Conservation (phyloP, 1,284 basidiomycete species). For the Ganoderma leucocontextum region DNA sequence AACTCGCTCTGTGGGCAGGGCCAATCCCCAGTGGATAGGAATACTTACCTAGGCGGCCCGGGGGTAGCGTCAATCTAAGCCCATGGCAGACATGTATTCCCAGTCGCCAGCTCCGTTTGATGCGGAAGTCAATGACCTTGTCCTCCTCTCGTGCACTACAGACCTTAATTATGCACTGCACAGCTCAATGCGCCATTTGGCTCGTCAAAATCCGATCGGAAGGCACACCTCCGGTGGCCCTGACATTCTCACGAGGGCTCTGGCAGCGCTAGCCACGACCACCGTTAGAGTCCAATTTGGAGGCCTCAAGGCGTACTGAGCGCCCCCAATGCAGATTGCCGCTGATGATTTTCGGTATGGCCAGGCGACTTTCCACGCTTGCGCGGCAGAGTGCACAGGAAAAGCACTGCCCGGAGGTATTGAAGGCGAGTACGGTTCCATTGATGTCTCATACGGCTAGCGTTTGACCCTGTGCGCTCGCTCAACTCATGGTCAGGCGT, state of each 20-base stretch:
- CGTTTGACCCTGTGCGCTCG: slow-evolving; percentile 22
- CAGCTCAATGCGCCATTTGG: background rate
- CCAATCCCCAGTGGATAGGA: background rate
- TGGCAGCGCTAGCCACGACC: slow-evolving; percentile 1
- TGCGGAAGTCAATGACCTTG: slow-evolving; percentile 2
- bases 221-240: slow-evolving; percentile 6
- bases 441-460: background rate
- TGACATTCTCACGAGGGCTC: slow-evolving; percentile 11
- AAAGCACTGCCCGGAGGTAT: background rate
- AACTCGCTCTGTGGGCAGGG: background rate
- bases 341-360: slow-evolving; percentile 25
- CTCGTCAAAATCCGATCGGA: slow-evolving; percentile 14
- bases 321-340: slow-evolving; percentile 25
- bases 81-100: background rate
- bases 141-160: background rate
- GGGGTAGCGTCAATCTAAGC: background rate
- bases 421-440: too few relatives aligned
- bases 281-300: too few relatives aligned
- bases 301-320: slow-evolving; percentile 8
- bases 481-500: slow-evolving; percentile 22
- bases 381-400: background rate
- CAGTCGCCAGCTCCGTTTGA: background rate
- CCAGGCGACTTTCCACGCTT: slow-evolving; percentile 1
- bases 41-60: background rate
- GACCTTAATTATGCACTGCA: slow-evolving; percentile 11